Evolutionary conservation across 768 basidiomycete species (phyloP).

Genomic region (Phaffia australis): DNA sequence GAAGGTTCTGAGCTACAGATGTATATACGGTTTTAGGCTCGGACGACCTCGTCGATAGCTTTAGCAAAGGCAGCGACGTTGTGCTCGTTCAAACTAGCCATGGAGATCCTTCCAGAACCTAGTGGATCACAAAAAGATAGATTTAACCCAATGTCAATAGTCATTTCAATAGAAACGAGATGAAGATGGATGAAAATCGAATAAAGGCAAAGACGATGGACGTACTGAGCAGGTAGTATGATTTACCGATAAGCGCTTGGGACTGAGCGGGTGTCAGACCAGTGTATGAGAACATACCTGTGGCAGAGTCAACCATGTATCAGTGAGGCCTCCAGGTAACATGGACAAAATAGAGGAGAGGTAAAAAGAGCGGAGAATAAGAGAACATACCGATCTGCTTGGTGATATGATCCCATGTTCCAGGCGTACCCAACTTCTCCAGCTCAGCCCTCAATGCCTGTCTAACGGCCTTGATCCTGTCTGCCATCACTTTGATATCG

Average conservation of each 20-base stretch:
- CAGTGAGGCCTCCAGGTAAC: too few relatives aligned
- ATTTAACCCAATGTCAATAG: not conserved
- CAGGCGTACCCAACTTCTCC: not conserved
- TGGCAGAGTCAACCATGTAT: too few relatives aligned
- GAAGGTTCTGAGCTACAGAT: too few relatives aligned
- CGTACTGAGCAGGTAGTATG: slow-evolving; percentile 46
- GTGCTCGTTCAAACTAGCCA: slow-evolving; percentile 75
- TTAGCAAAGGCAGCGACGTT: slow-evolving; percentile 47
- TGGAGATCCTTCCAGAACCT: slow-evolving; percentile 65
- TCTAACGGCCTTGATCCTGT: slow-evolving; percentile 89
- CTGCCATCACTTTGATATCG: slow-evolving; percentile 54
- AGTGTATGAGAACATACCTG: slow-evolving; percentile 15
- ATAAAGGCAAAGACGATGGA: not conserved
- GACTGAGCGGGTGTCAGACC: slow-evolving; percentile 50
- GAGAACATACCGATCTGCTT: slow-evolving; percentile 13
- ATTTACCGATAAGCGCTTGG: slow-evolving; percentile 68
- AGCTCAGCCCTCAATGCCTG: slow-evolving; percentile 41
- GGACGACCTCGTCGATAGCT: slow-evolving; percentile 29
- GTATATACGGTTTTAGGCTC: slow-evolving; percentile 4
- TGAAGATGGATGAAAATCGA: slow-evolving; percentile 17
- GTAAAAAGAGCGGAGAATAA: not conserved
- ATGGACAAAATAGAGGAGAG: too few relatives aligned
- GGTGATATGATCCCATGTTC: slow-evolving; percentile 12
- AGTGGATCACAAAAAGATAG: not conserved
- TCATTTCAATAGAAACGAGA: slow-evolving; percentile 28